Conservation (phyloP, 371 early-diverging fungal genomes). For the Mucor mucedo region DNA sequence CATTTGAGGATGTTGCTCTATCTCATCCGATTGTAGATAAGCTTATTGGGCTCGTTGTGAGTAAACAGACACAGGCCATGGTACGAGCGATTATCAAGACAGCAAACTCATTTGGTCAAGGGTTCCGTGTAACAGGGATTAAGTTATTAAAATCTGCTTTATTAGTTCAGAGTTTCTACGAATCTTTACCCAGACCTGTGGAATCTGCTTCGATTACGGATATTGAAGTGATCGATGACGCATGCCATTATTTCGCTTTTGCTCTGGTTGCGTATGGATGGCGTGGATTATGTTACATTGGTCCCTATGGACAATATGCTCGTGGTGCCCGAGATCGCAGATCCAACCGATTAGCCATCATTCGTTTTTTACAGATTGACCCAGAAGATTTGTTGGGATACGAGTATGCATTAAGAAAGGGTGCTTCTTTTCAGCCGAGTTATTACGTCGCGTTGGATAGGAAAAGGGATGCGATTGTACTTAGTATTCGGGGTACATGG, state of each 20-base stretch:
- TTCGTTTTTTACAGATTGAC: slow-evolving; percentile 67
- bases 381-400: slow-evolving; percentile 76
- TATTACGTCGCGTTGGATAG: slow-evolving; percentile 78
- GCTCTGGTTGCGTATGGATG: slow-evolving; percentile 41
- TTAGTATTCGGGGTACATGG: slow-evolving; percentile 85
- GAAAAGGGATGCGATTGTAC: slow-evolving; percentile 66
- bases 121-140: slow-evolving; percentile 68
- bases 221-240: slow-evolving; percentile 18
- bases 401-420: slow-evolving; percentile 70
- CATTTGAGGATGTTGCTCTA: slow-evolving; percentile 48
- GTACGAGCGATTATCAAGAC: slow-evolving; percentile 48
- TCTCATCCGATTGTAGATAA: slow-evolving; percentile 45
- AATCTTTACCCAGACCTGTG: slow-evolving; percentile 7
- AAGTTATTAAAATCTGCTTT: slow-evolving; percentile 67
- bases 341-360: slow-evolving; percentile 71
- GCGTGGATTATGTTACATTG: slow-evolving; percentile 47
- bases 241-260: slow-evolving; percentile 26
- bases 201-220: slow-evolving; percentile 12
- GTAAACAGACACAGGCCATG: slow-evolving; percentile 42
- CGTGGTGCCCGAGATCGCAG: slow-evolving; percentile 40
- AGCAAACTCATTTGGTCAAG: slow-evolving; percentile 65
- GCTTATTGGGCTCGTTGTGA: slow-evolving; percentile 45
- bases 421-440: slow-evolving; percentile 75
- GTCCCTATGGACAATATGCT: slow-evolving; percentile 42
- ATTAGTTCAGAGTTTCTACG: slow-evolving; percentile 56